A percentile compares a stretch with the other conserved stretches of the same genome.
Conservation (phyloP, 2,329 filamentous ascomycete genomes). For the Verticillium nonalfalfae region DNA sequence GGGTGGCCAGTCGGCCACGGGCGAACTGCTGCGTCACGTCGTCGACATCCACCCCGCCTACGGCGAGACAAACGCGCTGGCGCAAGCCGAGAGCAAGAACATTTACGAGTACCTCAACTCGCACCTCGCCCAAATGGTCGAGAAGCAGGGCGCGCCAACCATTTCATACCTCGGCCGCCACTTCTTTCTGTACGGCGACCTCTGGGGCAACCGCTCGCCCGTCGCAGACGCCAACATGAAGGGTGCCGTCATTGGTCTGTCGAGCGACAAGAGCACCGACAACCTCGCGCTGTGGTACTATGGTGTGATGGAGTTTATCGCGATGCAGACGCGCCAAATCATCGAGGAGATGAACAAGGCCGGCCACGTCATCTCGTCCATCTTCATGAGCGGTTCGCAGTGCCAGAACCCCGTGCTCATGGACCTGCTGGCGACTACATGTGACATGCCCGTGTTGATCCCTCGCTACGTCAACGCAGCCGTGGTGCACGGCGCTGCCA, state of each 20-base stretch:
- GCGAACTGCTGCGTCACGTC: slow-evolving; percentile 88
- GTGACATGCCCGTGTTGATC: slow-evolving; percentile 87
- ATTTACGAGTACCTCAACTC: slow-evolving; percentile 94
- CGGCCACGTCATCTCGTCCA: slow-evolving; percentile 81
- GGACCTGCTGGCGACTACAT: slow-evolving; percentile 83
- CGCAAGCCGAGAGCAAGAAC: slow-evolving; percentile 76
- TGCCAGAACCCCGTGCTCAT: slow-evolving; percentile 95
- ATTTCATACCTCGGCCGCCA: slow-evolving; percentile 85
- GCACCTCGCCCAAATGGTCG: slow-evolving; percentile 71
- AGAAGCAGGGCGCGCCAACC: slow-evolving; percentile 63
- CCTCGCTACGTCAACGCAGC: slow-evolving; percentile 91
- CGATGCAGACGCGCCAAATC: slow-evolving; percentile 93
- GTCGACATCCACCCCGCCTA: slow-evolving; percentile 93
- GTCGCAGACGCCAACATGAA: slow-evolving; percentile 92
- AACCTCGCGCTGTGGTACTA: slow-evolving; percentile 91
- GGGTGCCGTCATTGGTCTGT: slow-evolving; percentile 80
- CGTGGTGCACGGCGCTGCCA: slow-evolving; percentile 95
- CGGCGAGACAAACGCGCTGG: slow-evolving; percentile 69
- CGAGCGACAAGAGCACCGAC: slow-evolving; percentile 79
- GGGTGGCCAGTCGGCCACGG: slow-evolving; percentile 92
- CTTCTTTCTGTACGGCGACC: slow-evolving; percentile 97
- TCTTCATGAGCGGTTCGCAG: slow-evolving; percentile 98
- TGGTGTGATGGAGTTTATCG: slow-evolving; percentile 95
- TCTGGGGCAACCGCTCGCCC: slow-evolving; percentile 94
- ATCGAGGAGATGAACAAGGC: slow-evolving; percentile 87